Conservation (phyloP, 2,329 filamentous ascomycete genomes). For the Phyllosticta capitalensis region DNA sequence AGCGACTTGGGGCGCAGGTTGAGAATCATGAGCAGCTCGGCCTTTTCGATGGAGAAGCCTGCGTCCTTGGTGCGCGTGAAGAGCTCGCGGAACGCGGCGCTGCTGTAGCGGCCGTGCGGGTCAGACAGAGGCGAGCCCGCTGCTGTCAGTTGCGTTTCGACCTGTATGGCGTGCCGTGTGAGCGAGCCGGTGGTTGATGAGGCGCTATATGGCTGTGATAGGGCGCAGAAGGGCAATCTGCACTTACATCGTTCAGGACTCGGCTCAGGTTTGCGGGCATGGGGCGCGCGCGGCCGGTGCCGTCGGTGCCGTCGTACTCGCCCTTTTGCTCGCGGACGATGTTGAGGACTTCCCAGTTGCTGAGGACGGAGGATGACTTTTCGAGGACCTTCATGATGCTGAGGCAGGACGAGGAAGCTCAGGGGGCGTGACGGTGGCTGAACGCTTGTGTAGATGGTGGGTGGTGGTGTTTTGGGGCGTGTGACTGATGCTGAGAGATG, state of each 20-base stretch:
- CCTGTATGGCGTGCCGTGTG: slow-evolving; percentile 22
- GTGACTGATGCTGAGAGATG: too few species aligned
- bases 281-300: slow-evolving; percentile 17
- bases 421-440: too few species aligned
- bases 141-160: slow-evolving; percentile 37
- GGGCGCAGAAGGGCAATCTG: not conserved
- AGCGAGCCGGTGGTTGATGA: not conserved
- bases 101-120: slow-evolving; percentile 13
- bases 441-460: too few species aligned
- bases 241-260: slow-evolving; percentile 53
- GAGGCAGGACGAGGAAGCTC: not conserved
- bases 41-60: slow-evolving; percentile 22
- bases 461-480: too few species aligned
- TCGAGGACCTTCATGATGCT: slow-evolving; percentile 49
- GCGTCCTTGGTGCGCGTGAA: slow-evolving; percentile 15
- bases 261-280: slow-evolving; percentile 48
- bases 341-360: slow-evolving; percentile 62
- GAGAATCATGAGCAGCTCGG: slow-evolving; percentile 30
- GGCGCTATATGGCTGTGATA: not conserved
- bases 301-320: slow-evolving; percentile 25
- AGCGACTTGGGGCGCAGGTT: slow-evolving; percentile 24
- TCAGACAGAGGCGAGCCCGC: slow-evolving; percentile 16
- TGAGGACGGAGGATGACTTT: slow-evolving; percentile 58
- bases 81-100: slow-evolving; percentile 25
- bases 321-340: slow-evolving; percentile 25